Evolutionary conservation across 371 early-diverging fungal genomes (phyloP), one percentile per base, ranked within the genome.

Genomic region (Rhizopus arrhizus): DNA sequence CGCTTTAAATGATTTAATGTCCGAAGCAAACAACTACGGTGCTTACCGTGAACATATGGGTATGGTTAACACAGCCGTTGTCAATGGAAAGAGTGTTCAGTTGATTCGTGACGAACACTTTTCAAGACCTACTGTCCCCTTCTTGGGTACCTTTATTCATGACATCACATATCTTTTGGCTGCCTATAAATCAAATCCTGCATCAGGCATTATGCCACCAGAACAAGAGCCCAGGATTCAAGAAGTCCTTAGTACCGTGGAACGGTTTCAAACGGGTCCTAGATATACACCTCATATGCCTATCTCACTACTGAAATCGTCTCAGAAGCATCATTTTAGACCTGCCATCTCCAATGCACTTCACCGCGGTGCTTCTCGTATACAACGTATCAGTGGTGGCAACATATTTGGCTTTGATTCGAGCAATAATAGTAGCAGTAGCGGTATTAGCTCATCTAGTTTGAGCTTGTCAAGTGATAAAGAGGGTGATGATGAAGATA

Each of bases 101-200:
- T 38, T 56, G 6, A 69, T 75, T 32, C 77, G 77, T 35, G 70
- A 73, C 3, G 86, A 84, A 15, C 77, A 81, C 35, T 69, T 69
- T 53, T 62, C 72, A 35, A 61, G 83, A 31, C 91, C 93, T 4
- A 84, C 84, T 13, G 82, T 93, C 8, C 93, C 93, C 0, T 93
- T 88, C 65, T 62, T 93, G 9, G 91, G 93, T 13, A 85, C 90
- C 1, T 86, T 89, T 62, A 86, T 91, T 29, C 90, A 91, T 68
- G 93, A 93, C 62, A 81, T 85, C 40, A 91, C 91, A 4, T 93
- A 93, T 61, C 67, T 91, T 12, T 35, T 84, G 6, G 90, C 89
- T 0, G 86, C 87, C 1, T 81, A 78, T 58, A 88, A 90, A 58
- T 79, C 71, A 38, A 68, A 53, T 16, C 50, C 48, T 11, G 36